Evolutionary conservation across 345 rosid genomes (phyloP).

Genomic region (Bruguiera gymnorhiza): DNA sequence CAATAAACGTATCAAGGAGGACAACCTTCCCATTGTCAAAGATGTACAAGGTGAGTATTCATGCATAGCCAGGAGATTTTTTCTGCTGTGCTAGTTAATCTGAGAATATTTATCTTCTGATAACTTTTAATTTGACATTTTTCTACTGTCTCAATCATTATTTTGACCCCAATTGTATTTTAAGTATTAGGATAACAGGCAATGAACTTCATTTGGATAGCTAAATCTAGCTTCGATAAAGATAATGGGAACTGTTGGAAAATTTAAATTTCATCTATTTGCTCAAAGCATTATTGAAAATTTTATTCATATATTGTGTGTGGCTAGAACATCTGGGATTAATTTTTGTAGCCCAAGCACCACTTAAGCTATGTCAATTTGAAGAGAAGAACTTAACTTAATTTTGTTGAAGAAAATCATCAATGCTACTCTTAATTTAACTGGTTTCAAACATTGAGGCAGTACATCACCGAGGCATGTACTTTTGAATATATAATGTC

Average conservation of each 20-base stretch:
- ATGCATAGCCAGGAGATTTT: neutral
- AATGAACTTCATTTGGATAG: neutral
- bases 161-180: neutral
- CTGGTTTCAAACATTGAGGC: no score
- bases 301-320: neutral
- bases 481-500: no score
- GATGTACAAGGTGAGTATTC: constrained; percentile 52
- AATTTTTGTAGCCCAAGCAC: neutral
- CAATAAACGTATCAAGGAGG: constrained; percentile 45
- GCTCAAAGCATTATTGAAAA: neutral
- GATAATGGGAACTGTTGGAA: neutral
- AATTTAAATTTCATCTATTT: neutral
- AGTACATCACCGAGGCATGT: no score
- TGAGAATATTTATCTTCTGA: neutral
- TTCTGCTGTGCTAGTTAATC: neutral
- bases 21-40: constrained; percentile 52
- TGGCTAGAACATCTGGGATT: neutral
- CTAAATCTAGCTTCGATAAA: neutral
- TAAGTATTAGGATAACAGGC: neutral
- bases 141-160: no score
- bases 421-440: no score
- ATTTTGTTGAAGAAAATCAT: no score
- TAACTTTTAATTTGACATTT: neutral
- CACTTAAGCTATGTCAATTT: neutral
- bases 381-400: neutral